Conservation (phyloP, 148 eudicot species). For the Rhododendron kiyosumense region DNA sequence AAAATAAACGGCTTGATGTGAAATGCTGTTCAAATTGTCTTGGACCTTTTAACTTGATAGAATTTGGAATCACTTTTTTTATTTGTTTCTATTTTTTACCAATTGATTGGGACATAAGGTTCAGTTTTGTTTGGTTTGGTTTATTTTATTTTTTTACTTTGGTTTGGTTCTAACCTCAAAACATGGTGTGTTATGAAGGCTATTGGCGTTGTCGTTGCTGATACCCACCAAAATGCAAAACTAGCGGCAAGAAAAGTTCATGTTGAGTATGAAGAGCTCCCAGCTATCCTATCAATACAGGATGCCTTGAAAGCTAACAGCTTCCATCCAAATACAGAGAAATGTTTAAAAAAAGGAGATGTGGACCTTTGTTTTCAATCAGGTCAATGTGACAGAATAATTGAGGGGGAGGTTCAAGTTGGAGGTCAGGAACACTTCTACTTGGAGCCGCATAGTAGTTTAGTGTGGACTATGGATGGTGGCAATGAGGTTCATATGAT, state of each 20-base stretch:
- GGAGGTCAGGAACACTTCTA: constrained; percentile 99
- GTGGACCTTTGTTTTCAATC: constrained; percentile 77
- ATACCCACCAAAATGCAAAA: constrained; percentile 91
- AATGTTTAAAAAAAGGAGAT: constrained; percentile 58
- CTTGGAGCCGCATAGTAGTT: constrained; percentile 76
- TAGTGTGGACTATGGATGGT: constrained; percentile 81
- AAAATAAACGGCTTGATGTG: not conserved
- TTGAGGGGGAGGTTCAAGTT: constrained; percentile 82
- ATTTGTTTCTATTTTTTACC: not conserved
- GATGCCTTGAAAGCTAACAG: constrained; percentile 64
- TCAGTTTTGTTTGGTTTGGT: too few relatives aligned
- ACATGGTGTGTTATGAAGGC: constrained; percentile 38
- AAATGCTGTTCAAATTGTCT: not conserved
- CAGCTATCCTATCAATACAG: constrained; percentile 77
- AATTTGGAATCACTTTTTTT: not conserved
- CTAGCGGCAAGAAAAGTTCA: constrained; percentile 76
- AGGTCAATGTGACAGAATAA: constrained; percentile 77
- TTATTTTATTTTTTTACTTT: not conserved
- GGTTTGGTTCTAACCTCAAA: not conserved
- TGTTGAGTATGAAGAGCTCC: constrained; percentile 80
- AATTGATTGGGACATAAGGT: too few relatives aligned
- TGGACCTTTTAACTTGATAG: not conserved
- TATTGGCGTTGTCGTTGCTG: constrained; percentile 91
- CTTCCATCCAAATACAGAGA: constrained; percentile 80
- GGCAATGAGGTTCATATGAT: constrained; percentile 99